A percentile compares a stretch with the other conserved stretches of the same genome.
Conservation (phyloP, 805 yeast genomes). For the Scheffersomyces amazonensis region DNA sequence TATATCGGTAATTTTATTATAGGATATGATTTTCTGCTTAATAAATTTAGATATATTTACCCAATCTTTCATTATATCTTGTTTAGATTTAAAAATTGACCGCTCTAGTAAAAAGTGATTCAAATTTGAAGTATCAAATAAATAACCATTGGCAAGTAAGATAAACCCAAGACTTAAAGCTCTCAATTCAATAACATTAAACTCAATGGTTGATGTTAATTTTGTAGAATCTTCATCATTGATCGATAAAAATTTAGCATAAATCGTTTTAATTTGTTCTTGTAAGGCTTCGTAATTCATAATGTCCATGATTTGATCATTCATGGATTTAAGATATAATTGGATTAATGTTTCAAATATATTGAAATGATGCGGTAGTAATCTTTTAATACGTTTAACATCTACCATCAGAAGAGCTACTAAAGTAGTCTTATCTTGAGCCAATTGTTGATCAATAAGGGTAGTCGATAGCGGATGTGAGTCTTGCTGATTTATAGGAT, state of each 20-base stretch:
- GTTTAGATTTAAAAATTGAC: constrained; percentile 8
- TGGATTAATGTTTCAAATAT: constrained; percentile 4
- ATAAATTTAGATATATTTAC: constrained; percentile 15
- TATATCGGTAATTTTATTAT: constrained; percentile 20
- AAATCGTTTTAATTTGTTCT: constrained; percentile 4
- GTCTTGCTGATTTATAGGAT: not conserved
- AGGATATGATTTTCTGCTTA: constrained; percentile 11
- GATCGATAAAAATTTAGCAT: constrained; percentile 3
- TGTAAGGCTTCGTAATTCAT: constrained; percentile 5
- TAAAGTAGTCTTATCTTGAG: constrained; percentile 2
- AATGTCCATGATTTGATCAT: constrained; percentile 4
- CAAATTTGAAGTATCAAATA: constrained; percentile 5
- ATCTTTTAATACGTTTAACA: constrained; percentile 8
- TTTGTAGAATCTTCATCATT: constrained; percentile 8
- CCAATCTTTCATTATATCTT: constrained; percentile 14
- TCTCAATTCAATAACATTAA: constrained; percentile 12
- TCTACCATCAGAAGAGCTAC: constrained; percentile 8
- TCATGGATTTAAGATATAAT: constrained; percentile 3
- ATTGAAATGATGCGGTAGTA: constrained; percentile 5
- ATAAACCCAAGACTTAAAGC: constrained; percentile 14
- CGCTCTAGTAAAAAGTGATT: constrained; percentile 3
- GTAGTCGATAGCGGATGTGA: not conserved
- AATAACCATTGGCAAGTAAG: constrained; percentile 18
- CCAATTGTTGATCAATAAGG: constrained; percentile 2
- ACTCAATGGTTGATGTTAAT: constrained; percentile 3